Conservation (phyloP, 331 rosid species). For the Acacia concinna region DNA sequence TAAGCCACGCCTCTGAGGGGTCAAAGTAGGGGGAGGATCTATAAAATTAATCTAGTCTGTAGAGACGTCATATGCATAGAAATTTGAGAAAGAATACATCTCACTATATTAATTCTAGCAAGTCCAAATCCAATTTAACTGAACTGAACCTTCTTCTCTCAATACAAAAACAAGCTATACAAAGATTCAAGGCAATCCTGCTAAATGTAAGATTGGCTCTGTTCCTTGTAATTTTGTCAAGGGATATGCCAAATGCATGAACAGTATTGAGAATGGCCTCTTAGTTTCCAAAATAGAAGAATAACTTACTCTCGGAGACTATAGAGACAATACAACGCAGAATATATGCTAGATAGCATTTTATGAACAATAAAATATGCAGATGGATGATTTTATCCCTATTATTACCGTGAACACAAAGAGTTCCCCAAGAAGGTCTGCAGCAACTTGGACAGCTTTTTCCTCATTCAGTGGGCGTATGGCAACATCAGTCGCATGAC, state of each 20-base stretch:
- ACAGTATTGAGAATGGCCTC: neutral
- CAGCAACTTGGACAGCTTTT: conserved; percentile 82
- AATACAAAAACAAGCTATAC: conserved; percentile 4
- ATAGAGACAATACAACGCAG: conserved; percentile 14
- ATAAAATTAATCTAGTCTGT: neutral
- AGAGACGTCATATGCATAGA: conserved; percentile 1
- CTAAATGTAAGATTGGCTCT: neutral
- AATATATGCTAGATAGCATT: conserved; percentile 33
- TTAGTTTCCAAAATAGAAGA: neutral
- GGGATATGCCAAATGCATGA: neutral
- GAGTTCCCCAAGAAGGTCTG: conserved; percentile 75
- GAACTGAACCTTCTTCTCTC: neutral
- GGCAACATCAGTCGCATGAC: conserved; percentile 58
- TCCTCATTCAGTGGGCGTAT: conserved; percentile 74
- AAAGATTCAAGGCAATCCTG: neutral
- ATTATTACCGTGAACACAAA: conserved; percentile 64
- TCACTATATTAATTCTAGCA: neutral
- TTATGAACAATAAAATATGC: neutral
- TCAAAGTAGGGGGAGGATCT: neutral
- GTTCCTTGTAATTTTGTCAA: neutral
- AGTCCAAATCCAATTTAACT: conserved; percentile 12
- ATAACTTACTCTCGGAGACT: neutral
- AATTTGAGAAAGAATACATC: neutral
- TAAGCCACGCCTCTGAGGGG: neutral
- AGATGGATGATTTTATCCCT: neutral